Evolutionary conservation across 2,329 filamentous ascomycete genomes (phyloP).

Genomic region (Ascochyta viciae-villosae): DNA sequence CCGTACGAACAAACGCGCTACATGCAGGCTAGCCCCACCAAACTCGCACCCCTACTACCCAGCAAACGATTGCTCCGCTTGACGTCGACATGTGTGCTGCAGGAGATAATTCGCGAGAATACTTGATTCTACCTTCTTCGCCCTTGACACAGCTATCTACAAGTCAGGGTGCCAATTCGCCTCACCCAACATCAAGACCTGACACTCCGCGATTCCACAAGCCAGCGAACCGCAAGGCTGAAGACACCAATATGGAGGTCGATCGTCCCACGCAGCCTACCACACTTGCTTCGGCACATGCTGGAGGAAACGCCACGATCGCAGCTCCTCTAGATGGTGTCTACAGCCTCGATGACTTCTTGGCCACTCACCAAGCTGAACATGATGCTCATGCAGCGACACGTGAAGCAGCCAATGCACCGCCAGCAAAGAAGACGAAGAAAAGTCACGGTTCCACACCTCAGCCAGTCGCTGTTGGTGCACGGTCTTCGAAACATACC

Average conservation of each 20-base stretch:
- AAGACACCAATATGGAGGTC: constrained; percentile 17
- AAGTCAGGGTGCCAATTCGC: constrained; percentile 2
- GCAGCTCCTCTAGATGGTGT: constrained; percentile 15
- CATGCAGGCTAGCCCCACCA: constrained; percentile 22
- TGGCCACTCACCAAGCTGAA: constrained; percentile 16
- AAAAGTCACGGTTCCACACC: not conserved
- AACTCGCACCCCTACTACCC: not conserved
- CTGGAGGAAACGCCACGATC: not conserved
- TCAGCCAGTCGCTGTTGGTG: constrained; percentile 30
- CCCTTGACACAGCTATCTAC: constrained; percentile 30
- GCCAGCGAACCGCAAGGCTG: not conserved
- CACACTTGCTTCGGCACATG: not conserved
- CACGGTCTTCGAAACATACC: constrained; percentile 24
- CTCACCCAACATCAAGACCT: not conserved
- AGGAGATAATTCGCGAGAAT: constrained; percentile 29
- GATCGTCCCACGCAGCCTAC: constrained; percentile 7
- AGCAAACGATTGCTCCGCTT: constrained; percentile 11
- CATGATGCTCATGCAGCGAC: constrained; percentile 15
- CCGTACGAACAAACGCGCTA: constrained; percentile 24
- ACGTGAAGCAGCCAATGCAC: constrained; percentile 14
- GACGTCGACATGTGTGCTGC: constrained; percentile 14
- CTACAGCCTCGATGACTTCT: constrained; percentile 31
- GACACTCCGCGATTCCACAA: constrained; percentile 2
- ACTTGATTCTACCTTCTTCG: constrained; percentile 25
- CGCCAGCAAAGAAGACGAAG: constrained; percentile 16